Conservation (phyloP, 306 rosid genomes). For the Castanea sativa region DNA sequence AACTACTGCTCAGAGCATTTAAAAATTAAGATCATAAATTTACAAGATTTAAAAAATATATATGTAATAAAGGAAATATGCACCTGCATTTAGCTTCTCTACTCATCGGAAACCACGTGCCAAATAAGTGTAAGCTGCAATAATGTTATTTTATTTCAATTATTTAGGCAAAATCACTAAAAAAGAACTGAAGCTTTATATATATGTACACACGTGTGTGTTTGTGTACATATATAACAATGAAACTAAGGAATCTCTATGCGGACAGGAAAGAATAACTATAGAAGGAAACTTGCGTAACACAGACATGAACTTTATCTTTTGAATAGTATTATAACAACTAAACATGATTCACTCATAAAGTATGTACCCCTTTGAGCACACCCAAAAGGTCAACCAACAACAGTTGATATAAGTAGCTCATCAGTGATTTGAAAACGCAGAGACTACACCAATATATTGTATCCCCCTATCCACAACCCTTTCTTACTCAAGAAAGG, state of each 20-base stretch:
- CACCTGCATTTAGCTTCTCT: conserved; percentile 19
- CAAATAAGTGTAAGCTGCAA: conserved; percentile 16
- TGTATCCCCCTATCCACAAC: no score
- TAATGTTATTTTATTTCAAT: neutral
- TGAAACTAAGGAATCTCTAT: neutral
- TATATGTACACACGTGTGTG: neutral
- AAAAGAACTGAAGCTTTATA: no score
- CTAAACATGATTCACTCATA: neutral
- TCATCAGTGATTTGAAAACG: neutral
- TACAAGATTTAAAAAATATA: conserved; percentile 18
- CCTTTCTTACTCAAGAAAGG: neutral
- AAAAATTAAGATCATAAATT: conserved; percentile 19
- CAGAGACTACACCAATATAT: neutral
- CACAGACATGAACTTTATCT: neutral
- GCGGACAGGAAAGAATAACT: neutral
- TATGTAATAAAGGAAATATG: conserved; percentile 11
- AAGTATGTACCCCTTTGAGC: neutral
- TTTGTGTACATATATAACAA: neutral
- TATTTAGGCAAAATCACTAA: no score
- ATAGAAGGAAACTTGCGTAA: neutral
- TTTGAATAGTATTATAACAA: neutral
- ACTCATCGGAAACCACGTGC: conserved; percentile 23
- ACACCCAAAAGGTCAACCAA: neutral
- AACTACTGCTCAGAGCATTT: conserved; percentile 21
- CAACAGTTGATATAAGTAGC: conserved; percentile 1